Base-by-base conservation (phyloP, 768 basidiomycete genomes). In the Lactarius hengduanensis region DNA sequence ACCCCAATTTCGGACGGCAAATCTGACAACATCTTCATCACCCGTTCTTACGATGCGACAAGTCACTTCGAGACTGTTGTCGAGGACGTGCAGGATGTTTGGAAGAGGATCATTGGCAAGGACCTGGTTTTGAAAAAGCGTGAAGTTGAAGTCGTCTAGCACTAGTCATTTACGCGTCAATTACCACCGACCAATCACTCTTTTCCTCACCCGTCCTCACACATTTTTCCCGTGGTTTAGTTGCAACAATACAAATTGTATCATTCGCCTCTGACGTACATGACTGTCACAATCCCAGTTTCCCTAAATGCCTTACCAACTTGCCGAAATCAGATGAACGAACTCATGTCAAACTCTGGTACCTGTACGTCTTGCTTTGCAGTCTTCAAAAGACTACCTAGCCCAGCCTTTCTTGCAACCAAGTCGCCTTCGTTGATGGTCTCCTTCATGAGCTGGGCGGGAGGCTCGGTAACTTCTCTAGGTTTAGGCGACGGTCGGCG, bases 11-110 rank as follows among this genome's bases (percentile, higher is more conserved):
- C 91, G 56, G 78, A 84, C 50, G 97, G 97, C 64, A 74, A 84
- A 68, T 78, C 80, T 55, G 96, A 99, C 81, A 91, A 94, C 76
- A 92, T 99, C 76, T 99, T 92, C 82, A 88, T 99, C 80, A 99
- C 97, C 62, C 90, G 90, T 63, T 97, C 95, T 18, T 99, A 98
- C 78, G 97, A 99, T 75, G 96, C 97, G 9, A 98, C 97, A 13
- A 95, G 93, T 34, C 97, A 99, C 80, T 98, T 99, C 76, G 97
- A 99, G 83, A 97, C 94, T 32, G 96, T 98, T 57, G 94, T 96
- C 30, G 94, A 98, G 60, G 96, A 99, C 67, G 97, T 99, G 43
- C 89, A 91, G 68, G 92, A 98, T 77, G 93, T 98, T 50, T 99
- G 94, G 94, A 88, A 90, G 81, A 84, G 96, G 62, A 87, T 96